Evolutionary conservation across 345 rosid species (phyloP).

Genomic region (Eutrema heterophyllum): DNA sequence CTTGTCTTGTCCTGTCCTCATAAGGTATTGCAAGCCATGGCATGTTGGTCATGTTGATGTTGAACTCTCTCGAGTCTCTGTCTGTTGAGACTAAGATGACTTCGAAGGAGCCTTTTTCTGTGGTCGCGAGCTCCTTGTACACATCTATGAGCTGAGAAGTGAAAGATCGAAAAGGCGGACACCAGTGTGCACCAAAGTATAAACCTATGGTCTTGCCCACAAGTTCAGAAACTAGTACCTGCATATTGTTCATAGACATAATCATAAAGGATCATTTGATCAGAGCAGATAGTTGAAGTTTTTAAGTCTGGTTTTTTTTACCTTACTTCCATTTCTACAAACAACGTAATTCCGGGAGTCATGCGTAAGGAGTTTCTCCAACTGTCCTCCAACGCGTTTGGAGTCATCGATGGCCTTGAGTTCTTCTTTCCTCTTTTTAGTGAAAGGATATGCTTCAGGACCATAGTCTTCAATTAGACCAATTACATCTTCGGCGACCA

Average conservation of each 20-base stretch:
- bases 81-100: conserved; percentile 63
- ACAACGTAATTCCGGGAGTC: conserved; percentile 42
- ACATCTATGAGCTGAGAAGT: conserved; percentile 54
- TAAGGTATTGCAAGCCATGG: conserved; percentile 80
- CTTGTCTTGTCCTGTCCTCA: conserved; percentile 57
- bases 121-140: conserved; percentile 41
- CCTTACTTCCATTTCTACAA: conserved; percentile 50
- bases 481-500: conserved; percentile 49
- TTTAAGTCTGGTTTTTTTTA: neutral
- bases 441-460: conserved; percentile 67
- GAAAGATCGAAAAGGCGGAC: conserved; percentile 72
- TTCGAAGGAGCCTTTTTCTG: conserved; percentile 41
- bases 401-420: conserved; percentile 52
- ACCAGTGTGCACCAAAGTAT: conserved; percentile 74
- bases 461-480: conserved; percentile 69
- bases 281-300: neutral
- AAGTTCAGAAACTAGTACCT: conserved; percentile 54
- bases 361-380: conserved; percentile 52
- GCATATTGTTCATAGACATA: conserved; percentile 4
- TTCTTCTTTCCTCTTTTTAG: conserved; percentile 53
- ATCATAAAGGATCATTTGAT: neutral
- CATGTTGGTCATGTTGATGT: conserved; percentile 44
- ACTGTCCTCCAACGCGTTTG: conserved; percentile 54
- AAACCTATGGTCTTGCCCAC: conserved; percentile 74
- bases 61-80: conserved; percentile 57